These are phyloP conservation scores for Aspergillus persii DNA, from an alignment of 2,329 filamentous ascomycete species.

Conservation along the genomic window DNA sequence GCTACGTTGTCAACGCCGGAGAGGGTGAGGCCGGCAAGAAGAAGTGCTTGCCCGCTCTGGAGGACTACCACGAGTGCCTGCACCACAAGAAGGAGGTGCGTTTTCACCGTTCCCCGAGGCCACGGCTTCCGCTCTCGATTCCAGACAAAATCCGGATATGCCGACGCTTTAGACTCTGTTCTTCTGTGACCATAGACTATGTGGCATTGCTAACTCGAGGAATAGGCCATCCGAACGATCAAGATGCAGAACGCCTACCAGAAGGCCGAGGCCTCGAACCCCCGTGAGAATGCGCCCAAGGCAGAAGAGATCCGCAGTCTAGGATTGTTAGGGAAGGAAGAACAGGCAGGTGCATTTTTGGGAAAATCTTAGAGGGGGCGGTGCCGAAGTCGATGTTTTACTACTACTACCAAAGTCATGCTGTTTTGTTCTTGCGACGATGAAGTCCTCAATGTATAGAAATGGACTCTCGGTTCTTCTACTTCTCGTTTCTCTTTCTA, in stretches of 20 bases:
- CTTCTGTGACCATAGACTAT: background rate
- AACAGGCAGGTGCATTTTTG: constrained; percentile 66
- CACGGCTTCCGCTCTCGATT: background rate
- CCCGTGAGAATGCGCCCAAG: constrained; percentile 76
- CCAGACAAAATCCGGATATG: background rate
- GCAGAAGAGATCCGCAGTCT: constrained; percentile 85
- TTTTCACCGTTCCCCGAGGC: background rate
- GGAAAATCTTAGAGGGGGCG: constrained; percentile 24
- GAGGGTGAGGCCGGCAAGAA: constrained; percentile 78
- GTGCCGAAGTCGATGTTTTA: constrained; percentile 23
- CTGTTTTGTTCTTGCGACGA: constrained; percentile 24
- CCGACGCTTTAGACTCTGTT: background rate
- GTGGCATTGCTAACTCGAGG: background rate
- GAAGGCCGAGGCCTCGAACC: constrained; percentile 70
- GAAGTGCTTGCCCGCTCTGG: constrained; percentile 80
- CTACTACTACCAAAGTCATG: constrained; percentile 23
- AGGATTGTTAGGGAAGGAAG: constrained; percentile 78
- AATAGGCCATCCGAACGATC: constrained; percentile 71
- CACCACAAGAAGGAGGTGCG: constrained; percentile 98
- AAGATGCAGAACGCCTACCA: constrained; percentile 82
- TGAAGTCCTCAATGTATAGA: constrained; percentile 35
- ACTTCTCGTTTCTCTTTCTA: background rate
- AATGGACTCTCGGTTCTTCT: constrained; percentile 19
- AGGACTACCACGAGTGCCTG: constrained; percentile 98
- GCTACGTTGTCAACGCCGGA: constrained; percentile 92